Percentiles rank a stretch among this genome's conserved stretches.
Evolutionary conservation across 2,329 filamentous ascomycete genomes (phyloP).

Genomic region (Ceratocystis huliohia): DNA sequence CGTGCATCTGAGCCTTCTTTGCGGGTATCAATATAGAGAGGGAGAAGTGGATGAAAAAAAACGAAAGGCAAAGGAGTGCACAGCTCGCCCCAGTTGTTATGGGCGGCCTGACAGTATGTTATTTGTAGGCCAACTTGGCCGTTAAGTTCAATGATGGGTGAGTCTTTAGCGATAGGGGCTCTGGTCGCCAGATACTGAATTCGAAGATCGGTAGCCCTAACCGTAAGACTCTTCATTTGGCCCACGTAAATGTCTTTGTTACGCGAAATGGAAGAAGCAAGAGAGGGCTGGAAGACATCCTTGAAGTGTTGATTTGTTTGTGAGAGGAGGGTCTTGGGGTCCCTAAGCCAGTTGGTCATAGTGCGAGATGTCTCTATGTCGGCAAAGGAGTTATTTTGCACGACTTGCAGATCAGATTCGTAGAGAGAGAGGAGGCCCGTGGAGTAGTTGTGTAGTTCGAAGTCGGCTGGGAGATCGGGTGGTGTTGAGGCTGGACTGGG

Average conservation of each 20-base stretch:
- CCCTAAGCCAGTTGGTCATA: conserved; percentile 65
- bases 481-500: conserved; percentile 68
- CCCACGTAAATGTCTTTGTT: conserved; percentile 38
- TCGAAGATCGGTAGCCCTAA: conserved; percentile 40
- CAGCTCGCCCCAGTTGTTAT: conserved; percentile 56
- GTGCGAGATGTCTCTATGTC: conserved; percentile 62
- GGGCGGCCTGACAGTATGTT: conserved; percentile 53
- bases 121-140: conserved; percentile 62
- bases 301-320: conserved; percentile 52
- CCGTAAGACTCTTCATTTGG: conserved; percentile 37
- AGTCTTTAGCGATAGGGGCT: conserved; percentile 42
- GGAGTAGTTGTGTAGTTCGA: conserved; percentile 57
- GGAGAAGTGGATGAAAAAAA: conserved; percentile 76
- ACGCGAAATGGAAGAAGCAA: conserved; percentile 33
- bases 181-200: conserved; percentile 54
- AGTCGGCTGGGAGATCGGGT: conserved; percentile 49
- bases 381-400: conserved; percentile 64
- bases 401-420: conserved; percentile 42
- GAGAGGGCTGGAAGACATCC: conserved; percentile 55
- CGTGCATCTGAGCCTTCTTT: conserved; percentile 74
- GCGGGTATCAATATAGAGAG: conserved; percentile 85
- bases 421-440: conserved; percentile 64
- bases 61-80: conserved; percentile 58
- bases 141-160: conserved; percentile 58
- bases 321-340: conserved; percentile 53